These are phyloP conservation scores for Suillus weaverae DNA, from an alignment of 768 basidiomycete genomes.

Conservation along the genomic window DNA sequence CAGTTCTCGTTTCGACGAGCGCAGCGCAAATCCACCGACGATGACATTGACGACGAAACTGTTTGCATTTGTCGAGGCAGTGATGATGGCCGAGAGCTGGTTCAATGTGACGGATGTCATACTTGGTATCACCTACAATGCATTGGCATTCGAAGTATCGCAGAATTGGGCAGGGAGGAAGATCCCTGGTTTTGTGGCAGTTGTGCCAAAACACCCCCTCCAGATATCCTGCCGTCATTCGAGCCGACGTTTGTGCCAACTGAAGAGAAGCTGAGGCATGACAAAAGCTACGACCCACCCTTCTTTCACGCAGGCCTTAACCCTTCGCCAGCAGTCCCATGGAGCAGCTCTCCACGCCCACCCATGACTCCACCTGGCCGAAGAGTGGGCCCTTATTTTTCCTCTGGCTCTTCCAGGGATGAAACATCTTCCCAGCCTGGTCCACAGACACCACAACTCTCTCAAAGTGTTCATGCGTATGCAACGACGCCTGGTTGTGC, in stretches of 20 bases:
- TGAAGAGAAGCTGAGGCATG: slow-evolving; percentile 45
- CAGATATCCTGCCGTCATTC: slow-evolving; percentile 27
- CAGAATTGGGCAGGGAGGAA: slow-evolving; percentile 71
- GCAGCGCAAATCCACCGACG: slow-evolving; percentile 41
- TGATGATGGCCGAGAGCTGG: slow-evolving; percentile 73
- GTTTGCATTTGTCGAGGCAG: slow-evolving; percentile 66
- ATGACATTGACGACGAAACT: slow-evolving; percentile 47
- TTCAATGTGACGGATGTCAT: slow-evolving; percentile 80
- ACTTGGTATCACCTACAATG: slow-evolving; percentile 84
- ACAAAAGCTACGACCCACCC: slow-evolving; percentile 50
- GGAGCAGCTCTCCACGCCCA: slow-evolving; percentile 37
- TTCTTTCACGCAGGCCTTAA: slow-evolving; percentile 56
- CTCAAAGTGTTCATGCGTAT: slow-evolving; percentile 41
- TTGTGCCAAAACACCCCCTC: slow-evolving; percentile 49
- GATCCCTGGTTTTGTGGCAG: slow-evolving; percentile 76
- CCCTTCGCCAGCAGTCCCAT: slow-evolving; percentile 55
- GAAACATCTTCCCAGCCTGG: slow-evolving; percentile 49
- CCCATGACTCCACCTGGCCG: slow-evolving; percentile 54
- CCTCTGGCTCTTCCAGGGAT: slow-evolving; percentile 44
- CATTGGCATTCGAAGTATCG: slow-evolving; percentile 65
- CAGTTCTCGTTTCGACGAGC: slow-evolving; percentile 52
- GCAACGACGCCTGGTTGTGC: slow-evolving; percentile 37
- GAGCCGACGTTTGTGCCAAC: slow-evolving; percentile 75
- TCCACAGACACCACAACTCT: slow-evolving; percentile 55
- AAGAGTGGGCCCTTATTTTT: slow-evolving; percentile 26